Evolutionary conservation across 2,329 filamentous ascomycete species (phyloP), one percentile per base, ranked within the genome.

Genomic region (Alternaria sp.): DNA sequence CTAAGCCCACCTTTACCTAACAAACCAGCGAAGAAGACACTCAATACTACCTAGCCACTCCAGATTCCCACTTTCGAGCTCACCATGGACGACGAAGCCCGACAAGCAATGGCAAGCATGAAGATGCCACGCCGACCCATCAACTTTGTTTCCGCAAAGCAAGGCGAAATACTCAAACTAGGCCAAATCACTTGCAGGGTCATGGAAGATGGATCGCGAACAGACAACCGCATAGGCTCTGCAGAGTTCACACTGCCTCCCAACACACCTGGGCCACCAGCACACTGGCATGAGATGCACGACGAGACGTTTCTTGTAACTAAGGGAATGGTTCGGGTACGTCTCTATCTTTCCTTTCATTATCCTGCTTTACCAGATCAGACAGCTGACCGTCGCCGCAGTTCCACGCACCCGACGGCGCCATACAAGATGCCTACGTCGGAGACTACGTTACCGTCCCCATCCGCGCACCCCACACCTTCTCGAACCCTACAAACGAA

Each of bases 261-360:
- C 9, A 76, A 81, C 19, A 84, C 81, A 1, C 68, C 79, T 1
- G 85, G 84, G 1, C 84, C 85, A 2, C 83, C 83, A 46, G 79
- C 82, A 1, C 83, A 86, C 73, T 87, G 83, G 83, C 84, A 87
- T 69, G 83, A 87, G 68, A 87, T 87, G 86, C 78, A 79, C 64
- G 77, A 88, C 75, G 86, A 88, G 77, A 86, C 84, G 8, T 88
- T 88, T 77, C 81, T 87, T 46, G 80, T 87, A n/a, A 86, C 82
- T 1, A 76, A 83, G 57, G 86, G 86, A 6, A 82, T 75, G 3
- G 79, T 87, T 17, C 44, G 59, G 9, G 59, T 62, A 54, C n/a
- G 59, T 59, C 10, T 32, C 2, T 28, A 8, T 2, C n/a, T 19
- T 17, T 7, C 26, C 15, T 8, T 6, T n/a, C 19, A 4, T 21